These are phyloP conservation scores for Pythium myriotylum DNA, from an alignment of 352 stramenopile species.

Conservation along the genomic window DNA sequence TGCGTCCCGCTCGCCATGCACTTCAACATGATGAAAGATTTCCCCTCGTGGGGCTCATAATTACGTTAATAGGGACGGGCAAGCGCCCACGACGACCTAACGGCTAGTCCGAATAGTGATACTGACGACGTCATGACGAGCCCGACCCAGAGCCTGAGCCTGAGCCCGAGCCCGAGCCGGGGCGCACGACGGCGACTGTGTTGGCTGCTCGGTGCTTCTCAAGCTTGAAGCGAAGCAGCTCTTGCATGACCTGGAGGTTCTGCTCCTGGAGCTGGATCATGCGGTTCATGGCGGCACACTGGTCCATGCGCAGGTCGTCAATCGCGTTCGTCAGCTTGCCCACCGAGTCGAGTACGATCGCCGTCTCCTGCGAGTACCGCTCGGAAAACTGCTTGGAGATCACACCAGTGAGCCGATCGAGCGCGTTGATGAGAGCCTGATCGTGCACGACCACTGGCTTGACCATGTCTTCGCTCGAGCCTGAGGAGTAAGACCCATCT, in stretches of 20 bases:
- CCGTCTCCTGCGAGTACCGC: conserved; percentile 36
- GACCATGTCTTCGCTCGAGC: conserved; percentile 39
- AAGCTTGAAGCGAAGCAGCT: conserved; percentile 57
- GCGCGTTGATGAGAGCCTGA: conserved; percentile 52
- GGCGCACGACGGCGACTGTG: neutral
- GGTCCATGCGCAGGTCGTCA: conserved; percentile 54
- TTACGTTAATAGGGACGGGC: too few species aligned
- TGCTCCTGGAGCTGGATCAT: conserved; percentile 73
- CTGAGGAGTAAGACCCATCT: conserved; percentile 24
- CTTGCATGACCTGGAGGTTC: conserved; percentile 65
- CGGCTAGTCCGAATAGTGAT: conserved; percentile 2
- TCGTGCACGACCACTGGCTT: conserved; percentile 62
- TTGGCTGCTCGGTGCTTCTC: conserved; percentile 43
- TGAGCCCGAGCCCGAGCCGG: conserved; percentile 5
- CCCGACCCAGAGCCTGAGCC: neutral
- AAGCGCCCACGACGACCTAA: conserved; percentile 8
- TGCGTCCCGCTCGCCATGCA: too few species aligned
- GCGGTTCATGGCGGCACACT: conserved; percentile 42
- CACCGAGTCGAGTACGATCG: conserved; percentile 33
- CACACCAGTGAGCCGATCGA: conserved; percentile 63
- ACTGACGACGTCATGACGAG: conserved; percentile 9
- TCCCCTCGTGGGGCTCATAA: neutral
- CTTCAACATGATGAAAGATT: too few species aligned
- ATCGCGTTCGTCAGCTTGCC: conserved; percentile 48
- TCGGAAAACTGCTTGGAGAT: conserved; percentile 57